phyloP scores from a whole-genome alignment of 208 protist genomes.

The Crithidia acanthocephali region DNA sequence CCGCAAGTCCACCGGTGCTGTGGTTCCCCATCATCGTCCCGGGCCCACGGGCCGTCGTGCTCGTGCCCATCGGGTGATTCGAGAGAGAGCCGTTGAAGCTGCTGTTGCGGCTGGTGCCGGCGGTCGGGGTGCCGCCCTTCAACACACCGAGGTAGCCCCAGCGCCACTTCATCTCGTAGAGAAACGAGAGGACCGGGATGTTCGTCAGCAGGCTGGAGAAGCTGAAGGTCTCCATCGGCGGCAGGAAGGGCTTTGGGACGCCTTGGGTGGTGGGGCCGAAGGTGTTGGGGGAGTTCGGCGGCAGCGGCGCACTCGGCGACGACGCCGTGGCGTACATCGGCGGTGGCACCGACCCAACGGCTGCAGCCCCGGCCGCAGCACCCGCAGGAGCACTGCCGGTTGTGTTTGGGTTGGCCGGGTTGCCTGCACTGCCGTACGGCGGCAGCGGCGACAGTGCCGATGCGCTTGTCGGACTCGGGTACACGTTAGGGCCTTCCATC shows the following conservation, averaged over 20 bases:
- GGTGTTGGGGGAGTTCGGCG: slow-evolving; percentile 1
- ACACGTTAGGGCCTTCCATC: slow-evolving; percentile 26
- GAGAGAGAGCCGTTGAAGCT: slow-evolving; percentile 11
- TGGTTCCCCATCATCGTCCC: slow-evolving; percentile 34
- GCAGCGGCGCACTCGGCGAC: background rate
- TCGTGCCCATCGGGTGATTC: slow-evolving; percentile 2
- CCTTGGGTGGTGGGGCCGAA: slow-evolving; percentile 9
- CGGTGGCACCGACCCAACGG: slow-evolving; percentile 1
- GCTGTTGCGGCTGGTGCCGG: slow-evolving; percentile 21
- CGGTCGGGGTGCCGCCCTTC: slow-evolving; percentile 38
- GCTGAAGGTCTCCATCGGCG: slow-evolving; percentile 88
- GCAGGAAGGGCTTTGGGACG: slow-evolving; percentile 31
- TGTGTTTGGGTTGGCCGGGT: too few species aligned
- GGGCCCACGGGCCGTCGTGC: slow-evolving; percentile 20
- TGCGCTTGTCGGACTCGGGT: slow-evolving; percentile 4
- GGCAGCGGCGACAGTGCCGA: slow-evolving; percentile 16
- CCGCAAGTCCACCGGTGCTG: slow-evolving; percentile 36
- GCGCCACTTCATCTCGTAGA: slow-evolving; percentile 87
- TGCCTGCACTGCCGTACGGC: slow-evolving; percentile 12
- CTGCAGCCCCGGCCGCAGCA: background rate
- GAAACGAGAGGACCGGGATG: slow-evolving; percentile 83
- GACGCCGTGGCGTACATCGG: slow-evolving; percentile 3
- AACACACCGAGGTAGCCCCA: slow-evolving; percentile 73
- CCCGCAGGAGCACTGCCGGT: too few species aligned
- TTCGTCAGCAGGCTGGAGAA: slow-evolving; percentile 89